Evolutionary conservation across 768 basidiomycete species (phyloP), one percentile per base, ranked within the genome.

Genomic region (Termitomyces sp.): DNA sequence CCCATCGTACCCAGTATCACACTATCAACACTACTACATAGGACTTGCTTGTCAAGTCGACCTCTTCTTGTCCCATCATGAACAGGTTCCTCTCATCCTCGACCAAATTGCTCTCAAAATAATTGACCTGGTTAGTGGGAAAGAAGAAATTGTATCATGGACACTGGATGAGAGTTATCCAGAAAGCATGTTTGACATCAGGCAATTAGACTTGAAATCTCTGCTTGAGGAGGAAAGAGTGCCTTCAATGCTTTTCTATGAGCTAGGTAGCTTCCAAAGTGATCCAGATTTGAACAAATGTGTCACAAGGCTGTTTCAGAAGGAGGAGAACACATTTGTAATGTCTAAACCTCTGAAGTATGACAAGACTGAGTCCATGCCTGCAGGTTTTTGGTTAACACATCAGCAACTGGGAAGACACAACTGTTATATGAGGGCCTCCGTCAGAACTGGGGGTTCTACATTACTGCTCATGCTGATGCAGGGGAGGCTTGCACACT

Each of bases 391-490:
- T 32, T 57, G 7, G 56, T 57, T 11, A 57, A 57, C 13, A 32
- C 56, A 9, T 46, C 56, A 20, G 56, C 56, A 1, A 48, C 56
- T 7, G 56, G 56, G 2, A 57, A 57, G 36, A 57, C 56, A 7
- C 56, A 42, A 16, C 16, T 56, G 22, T 8, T 56, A 15, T 56
- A 56, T 32, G 55, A 56, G 18, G 55, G 55, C 9, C 55, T 56
- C 1, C 45, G n/a, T 32, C 55, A 56, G 22, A 4, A 18, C 7
- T 56, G 55, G 42, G 55, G 55, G 4, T 3, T 56, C 6, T 56
- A 56, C n/a, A 18, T 56, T 13, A 56, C 55, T 11, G 55, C 55
- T 15, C 40, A 38, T 18, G 40, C 55, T 36, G 35, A 36, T 9
- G 35, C 8, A 7, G 7, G 7, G 8, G 35, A 36, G 7, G 35